phyloP scores from a whole-genome alignment of 768 basidiomycete genomes.

The Jaapia argillacea region DNA sequence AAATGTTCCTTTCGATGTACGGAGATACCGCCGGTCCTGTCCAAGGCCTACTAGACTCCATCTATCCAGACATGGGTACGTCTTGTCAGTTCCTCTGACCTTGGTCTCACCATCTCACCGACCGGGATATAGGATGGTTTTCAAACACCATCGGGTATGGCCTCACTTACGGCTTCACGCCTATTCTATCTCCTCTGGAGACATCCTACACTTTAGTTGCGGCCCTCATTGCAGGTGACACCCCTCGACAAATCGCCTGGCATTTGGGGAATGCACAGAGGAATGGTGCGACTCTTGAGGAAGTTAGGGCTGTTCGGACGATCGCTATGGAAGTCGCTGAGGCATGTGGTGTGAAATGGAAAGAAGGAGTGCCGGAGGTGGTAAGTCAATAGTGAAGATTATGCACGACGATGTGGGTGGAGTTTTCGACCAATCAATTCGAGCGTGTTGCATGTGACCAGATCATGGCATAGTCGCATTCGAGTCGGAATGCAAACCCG shows the following conservation, averaged over 20 bases:
- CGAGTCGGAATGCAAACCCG: too few species aligned
- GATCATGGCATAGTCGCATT: too few species aligned
- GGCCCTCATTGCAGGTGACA: constrained; percentile 49
- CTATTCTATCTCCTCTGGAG: constrained; percentile 38
- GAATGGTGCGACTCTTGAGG: constrained; percentile 41
- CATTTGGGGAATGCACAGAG: constrained; percentile 48
- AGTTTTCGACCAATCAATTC: too few species aligned
- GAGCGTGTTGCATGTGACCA: too few species aligned
- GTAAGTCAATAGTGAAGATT: too few species aligned
- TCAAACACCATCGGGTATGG: constrained; percentile 48
- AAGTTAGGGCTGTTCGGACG: constrained; percentile 41
- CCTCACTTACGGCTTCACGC: constrained; percentile 37
- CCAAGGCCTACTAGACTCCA: constrained; percentile 32
- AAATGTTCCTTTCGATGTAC: constrained; percentile 39
- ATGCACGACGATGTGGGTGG: too few species aligned
- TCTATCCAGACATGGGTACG: constrained; percentile 60
- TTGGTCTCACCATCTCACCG: too few species aligned
- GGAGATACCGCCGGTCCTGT: constrained; percentile 43
- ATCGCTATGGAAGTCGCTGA: constrained; percentile 43
- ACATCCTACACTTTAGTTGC: constrained; percentile 54
- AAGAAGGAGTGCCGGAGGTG: constrained; percentile 39
- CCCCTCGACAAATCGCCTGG: constrained; percentile 57
- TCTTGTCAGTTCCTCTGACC: too few species aligned
- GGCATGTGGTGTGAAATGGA: constrained; percentile 42
- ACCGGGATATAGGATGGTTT: constrained; percentile 45